Evolutionary conservation across 352 stramenopile species (phyloP).

Genomic region (Globisporangium splendens): DNA sequence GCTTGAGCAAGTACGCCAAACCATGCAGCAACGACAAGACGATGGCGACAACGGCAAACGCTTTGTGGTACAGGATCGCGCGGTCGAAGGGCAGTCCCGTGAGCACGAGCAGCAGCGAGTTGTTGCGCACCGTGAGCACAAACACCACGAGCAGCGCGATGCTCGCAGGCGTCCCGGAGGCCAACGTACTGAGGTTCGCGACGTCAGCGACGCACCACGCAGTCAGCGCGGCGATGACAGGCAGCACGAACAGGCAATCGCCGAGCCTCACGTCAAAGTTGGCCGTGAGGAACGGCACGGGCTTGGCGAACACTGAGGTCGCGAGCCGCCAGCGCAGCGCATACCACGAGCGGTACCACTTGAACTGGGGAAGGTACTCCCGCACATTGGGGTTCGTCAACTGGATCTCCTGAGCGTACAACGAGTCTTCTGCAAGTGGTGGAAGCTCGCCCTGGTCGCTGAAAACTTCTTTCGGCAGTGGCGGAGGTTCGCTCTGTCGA

Average conservation of each 20-base stretch:
- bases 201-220: constrained; percentile 16
- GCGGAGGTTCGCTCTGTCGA: too few species aligned
- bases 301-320: constrained; percentile 1
- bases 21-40: constrained; percentile 36
- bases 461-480: too few species aligned
- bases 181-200: constrained; percentile 17
- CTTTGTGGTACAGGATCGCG: constrained; percentile 48
- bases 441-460: too few species aligned
- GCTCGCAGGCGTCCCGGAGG: constrained; percentile 19
- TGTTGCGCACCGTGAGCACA: constrained; percentile 44
- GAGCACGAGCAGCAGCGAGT: constrained; percentile 33
- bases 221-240: constrained; percentile 17
- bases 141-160: constrained; percentile 37
- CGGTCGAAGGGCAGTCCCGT: constrained; percentile 53
- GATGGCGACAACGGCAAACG: constrained; percentile 29
- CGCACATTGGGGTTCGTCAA: too few species aligned
- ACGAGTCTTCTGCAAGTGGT: too few species aligned
- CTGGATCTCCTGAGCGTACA: too few species aligned
- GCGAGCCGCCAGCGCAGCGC: constrained; percentile 6
- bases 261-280: constrained; percentile 32
- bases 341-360: background rate
- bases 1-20: constrained; percentile 30
- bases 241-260: constrained; percentile 30
- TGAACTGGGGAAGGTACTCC: too few species aligned
- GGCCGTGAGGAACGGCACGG: constrained; percentile 19